Evolutionary conservation across 768 basidiomycete genomes (phyloP), one percentile per base, ranked within the genome.

Genomic region (Boletus rex-veris): DNA sequence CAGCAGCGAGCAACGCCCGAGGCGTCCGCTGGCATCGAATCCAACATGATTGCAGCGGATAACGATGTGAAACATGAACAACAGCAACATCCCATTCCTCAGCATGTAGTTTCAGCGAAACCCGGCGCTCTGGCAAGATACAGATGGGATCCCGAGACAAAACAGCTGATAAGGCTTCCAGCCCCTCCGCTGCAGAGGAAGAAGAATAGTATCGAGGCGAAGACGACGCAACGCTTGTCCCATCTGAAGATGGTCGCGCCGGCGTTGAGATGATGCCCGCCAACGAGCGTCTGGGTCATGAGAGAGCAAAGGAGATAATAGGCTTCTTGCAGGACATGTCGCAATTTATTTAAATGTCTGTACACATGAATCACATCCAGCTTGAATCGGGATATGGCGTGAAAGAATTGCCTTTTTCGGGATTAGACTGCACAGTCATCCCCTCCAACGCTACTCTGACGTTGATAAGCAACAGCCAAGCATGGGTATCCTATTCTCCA

Each of bases 401-500:
- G 28, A 28, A 8, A 16, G 11, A 36, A 12, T 16, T 35, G 15
- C 48, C 39, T 41, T 63, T n/a, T 63, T 38, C 28, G 39, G 50
- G 15, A 39, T 3, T 26, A 28, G 28, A 28, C 28, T 28, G 21
- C 28, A 10, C 16, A 12, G 31, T 36, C 26, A 15, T 31, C 24
- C n/a, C n/a, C n/a, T 24, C 39, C 16, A 4, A 15, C 24, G 16
- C 16, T 39, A 28, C 28, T 35, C 33, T 14, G 12, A 35, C 33
- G 12, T 35, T 14, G 33, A 35, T 50, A 15, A 40, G 31, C 41
- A 31, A 57, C 54, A n/a, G 30, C n/a, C 16, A 50, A 47, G 12
- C 61, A 92, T 92, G 90, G 90, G 90, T 58, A 63, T 88, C 31
- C 70, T 91, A 43, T 63, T 92, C 58, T 90, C 88, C 48, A 69